These are phyloP conservation scores for Gastrolobium villosum DNA, from an alignment of 306 rosid genomes.

Conservation along the genomic window DNA sequence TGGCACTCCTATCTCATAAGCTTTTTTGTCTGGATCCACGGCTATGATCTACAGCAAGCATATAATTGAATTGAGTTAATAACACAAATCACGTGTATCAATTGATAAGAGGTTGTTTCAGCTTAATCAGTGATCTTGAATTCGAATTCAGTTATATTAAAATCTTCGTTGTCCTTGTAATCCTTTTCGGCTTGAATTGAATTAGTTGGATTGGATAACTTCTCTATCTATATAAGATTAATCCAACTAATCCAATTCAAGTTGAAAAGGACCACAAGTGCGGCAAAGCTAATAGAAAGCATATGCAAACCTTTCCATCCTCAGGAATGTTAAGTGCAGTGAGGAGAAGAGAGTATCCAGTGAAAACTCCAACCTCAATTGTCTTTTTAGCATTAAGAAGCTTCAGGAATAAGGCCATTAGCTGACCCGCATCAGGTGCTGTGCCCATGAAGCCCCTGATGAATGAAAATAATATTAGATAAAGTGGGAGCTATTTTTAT, in stretches of 20 bases:
- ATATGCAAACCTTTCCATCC: constrained; percentile 61
- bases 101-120: too few relatives aligned
- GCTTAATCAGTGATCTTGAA: too few relatives aligned
- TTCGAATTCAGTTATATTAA: too few relatives aligned
- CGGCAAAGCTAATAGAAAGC: not conserved
- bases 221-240: too few relatives aligned
- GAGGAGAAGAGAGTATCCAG: constrained; percentile 79
- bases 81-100: not conserved
- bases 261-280: not conserved
- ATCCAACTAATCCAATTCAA: not conserved
- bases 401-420: constrained; percentile 46
- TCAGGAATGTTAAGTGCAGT: constrained; percentile 68
- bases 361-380: constrained; percentile 70
- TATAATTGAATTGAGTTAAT: not conserved
- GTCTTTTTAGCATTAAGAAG: constrained; percentile 55
- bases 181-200: too few relatives aligned
- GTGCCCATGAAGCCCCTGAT: constrained; percentile 48
- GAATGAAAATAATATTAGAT: not conserved
- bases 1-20: constrained; percentile 64
- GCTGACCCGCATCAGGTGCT: constrained; percentile 55
- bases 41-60: constrained; percentile 55
- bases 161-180: too few relatives aligned
- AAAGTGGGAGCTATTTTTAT: too few relatives aligned
- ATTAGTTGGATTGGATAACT: too few relatives aligned
- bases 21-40: constrained; percentile 52